phyloP scores from a whole-genome alignment of 495 filamentous ascomycete species.

The Platismatia glauca region DNA sequence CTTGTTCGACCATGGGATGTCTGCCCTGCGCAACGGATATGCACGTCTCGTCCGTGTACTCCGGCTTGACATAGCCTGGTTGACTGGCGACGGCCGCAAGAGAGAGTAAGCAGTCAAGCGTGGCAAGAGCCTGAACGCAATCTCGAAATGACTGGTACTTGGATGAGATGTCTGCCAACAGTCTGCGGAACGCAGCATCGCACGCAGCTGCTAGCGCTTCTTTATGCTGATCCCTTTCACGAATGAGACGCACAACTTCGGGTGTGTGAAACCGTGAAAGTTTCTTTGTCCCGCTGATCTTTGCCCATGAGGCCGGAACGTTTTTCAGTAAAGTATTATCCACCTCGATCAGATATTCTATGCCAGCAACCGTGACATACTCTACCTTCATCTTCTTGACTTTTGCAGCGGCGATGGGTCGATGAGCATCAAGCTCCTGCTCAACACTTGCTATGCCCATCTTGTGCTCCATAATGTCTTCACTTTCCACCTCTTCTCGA shows the following conservation, averaged over 20 bases:
- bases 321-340: slow-evolving; percentile 69
- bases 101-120: slow-evolving; percentile 83
- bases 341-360: slow-evolving; percentile 92
- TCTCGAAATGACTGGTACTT: slow-evolving; percentile 87
- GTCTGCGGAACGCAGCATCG: slow-evolving; percentile 65
- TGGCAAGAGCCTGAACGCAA: slow-evolving; percentile 74
- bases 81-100: slow-evolving; percentile 73
- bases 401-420: slow-evolving; percentile 57
- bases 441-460: slow-evolving; percentile 88
- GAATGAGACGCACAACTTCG: slow-evolving; percentile 69
- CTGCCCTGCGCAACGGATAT: slow-evolving; percentile 69
- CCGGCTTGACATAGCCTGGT: slow-evolving; percentile 84
- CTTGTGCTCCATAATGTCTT: slow-evolving; percentile 78
- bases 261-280: slow-evolving; percentile 92
- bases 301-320: slow-evolving; percentile 88
- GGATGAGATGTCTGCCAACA: slow-evolving; percentile 63
- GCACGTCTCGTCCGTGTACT: slow-evolving; percentile 58
- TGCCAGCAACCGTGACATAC: slow-evolving; percentile 75
- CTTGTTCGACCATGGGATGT: slow-evolving; percentile 94
- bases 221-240: slow-evolving; percentile 89
- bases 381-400: slow-evolving; percentile 59
- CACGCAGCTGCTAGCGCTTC: slow-evolving; percentile 88
- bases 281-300: slow-evolving; percentile 90
- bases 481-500: slow-evolving; percentile 72
- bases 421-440: slow-evolving; percentile 72